Percentiles rank a stretch among this genome's conserved stretches.
Evolutionary conservation across 2,329 filamentous ascomycete species (phyloP).

Genomic region (Claviceps monticola): DNA sequence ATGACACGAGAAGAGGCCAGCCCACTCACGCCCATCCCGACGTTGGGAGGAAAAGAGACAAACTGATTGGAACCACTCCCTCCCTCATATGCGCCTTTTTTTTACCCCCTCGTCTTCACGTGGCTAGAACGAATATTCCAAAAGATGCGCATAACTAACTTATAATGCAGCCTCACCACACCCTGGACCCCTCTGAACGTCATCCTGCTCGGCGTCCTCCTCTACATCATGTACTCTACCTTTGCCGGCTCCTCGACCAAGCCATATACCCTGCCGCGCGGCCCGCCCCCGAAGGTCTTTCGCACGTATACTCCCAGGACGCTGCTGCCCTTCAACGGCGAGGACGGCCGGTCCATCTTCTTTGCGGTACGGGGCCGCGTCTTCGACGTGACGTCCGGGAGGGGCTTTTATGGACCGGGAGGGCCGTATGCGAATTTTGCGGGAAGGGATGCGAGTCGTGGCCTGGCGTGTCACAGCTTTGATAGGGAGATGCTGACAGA

Average conservation of each 20-base stretch:
- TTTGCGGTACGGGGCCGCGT: constrained; percentile 83
- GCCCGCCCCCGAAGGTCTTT: constrained; percentile 47
- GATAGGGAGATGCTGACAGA: constrained; percentile 91
- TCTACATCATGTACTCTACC: constrained; percentile 43
- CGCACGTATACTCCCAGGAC: constrained; percentile 61
- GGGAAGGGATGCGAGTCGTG: constrained; percentile 76
- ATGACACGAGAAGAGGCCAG: no score
- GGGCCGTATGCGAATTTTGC: constrained; percentile 96
- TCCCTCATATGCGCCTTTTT: background rate
- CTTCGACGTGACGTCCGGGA: constrained; percentile 77
- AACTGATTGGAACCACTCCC: background rate
- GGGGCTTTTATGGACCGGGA: constrained; percentile 92
- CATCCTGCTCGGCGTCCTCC: constrained; percentile 40
- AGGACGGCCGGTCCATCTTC: constrained; percentile 61
- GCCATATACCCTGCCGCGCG: constrained; percentile 30
- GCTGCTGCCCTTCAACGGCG: constrained; percentile 76
- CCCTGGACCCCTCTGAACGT: constrained; percentile 50
- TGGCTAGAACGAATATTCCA: background rate
- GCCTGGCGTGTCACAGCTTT: constrained; percentile 82
- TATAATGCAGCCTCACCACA: constrained; percentile 12
- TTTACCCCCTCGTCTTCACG: background rate
- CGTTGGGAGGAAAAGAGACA: no score
- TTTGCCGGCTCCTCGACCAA: constrained; percentile 36
- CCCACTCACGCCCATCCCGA: background rate
- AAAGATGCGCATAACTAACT: no score